Evolutionary conservation across 768 basidiomycete species (phyloP).

Genomic region (Trametes coccinea): DNA sequence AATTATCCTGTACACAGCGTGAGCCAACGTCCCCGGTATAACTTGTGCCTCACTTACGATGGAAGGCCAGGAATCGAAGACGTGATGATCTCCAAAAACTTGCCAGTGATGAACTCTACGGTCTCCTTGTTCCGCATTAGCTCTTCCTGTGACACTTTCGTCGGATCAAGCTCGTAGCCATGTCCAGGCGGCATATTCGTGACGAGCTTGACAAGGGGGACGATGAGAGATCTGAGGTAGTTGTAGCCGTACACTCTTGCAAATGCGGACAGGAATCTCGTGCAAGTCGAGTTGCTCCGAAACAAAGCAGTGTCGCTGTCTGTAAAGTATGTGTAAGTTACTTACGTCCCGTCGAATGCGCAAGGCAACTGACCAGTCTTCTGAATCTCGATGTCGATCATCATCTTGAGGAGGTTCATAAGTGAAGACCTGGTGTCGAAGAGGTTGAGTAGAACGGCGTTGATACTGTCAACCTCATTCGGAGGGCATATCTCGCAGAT

Average conservation of each 20-base stretch:
- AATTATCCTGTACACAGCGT: constrained; percentile 58
- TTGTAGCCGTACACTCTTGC: constrained; percentile 90
- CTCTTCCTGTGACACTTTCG: constrained; percentile 56
- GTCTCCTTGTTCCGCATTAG: constrained; percentile 66
- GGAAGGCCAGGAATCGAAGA: constrained; percentile 72
- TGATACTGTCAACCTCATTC: constrained; percentile 78
- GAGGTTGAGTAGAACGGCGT: constrained; percentile 80
- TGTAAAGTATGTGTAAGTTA: constrained; percentile 32
- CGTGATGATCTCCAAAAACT: constrained; percentile 73
- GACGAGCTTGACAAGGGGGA: constrained; percentile 78
- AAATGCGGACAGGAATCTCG: constrained; percentile 83
- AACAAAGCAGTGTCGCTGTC: constrained; percentile 83
- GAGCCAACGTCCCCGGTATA: background rate
- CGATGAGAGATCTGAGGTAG: constrained; percentile 79
- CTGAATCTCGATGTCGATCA: constrained; percentile 85
- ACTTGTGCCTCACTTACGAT: constrained; percentile 50
- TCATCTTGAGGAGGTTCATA: constrained; percentile 71
- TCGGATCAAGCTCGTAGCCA: constrained; percentile 78
- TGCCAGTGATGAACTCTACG: constrained; percentile 70
- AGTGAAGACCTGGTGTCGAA: constrained; percentile 78
- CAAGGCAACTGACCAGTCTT: constrained; percentile 56
- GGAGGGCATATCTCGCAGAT: constrained; percentile 87
- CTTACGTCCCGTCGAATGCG: too few species aligned
- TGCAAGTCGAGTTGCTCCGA: constrained; percentile 84
- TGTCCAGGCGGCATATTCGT: constrained; percentile 67